Evolutionary conservation across 768 basidiomycete genomes (phyloP).

Genomic region (Mrakia blollopis): DNA sequence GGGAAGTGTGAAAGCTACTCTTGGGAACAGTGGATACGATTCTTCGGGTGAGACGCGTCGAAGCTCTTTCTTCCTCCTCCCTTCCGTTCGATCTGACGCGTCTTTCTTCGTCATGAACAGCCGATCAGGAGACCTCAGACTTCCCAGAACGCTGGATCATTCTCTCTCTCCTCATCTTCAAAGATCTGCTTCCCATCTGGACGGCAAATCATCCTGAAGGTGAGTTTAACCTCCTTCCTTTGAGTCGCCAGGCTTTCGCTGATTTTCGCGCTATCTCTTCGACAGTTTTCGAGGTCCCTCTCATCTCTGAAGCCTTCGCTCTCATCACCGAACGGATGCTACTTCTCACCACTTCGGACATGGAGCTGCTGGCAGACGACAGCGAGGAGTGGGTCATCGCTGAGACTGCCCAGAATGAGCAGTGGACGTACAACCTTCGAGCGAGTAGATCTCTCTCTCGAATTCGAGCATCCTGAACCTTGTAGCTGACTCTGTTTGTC

Average conservation of each 20-base stretch:
- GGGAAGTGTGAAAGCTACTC: background rate
- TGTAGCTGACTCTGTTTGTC: background rate
- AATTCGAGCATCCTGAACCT: background rate
- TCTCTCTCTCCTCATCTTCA: constrained; percentile 15
- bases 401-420: constrained; percentile 22
- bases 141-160: constrained; percentile 20
- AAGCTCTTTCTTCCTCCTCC: background rate
- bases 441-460: background rate
- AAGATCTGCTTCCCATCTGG: constrained; percentile 28
- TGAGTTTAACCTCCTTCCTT: background rate
- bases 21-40: background rate
- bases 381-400: constrained; percentile 30
- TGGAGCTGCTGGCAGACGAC: constrained; percentile 25
- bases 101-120: background rate
- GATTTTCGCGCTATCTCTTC: background rate
- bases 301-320: constrained; percentile 26
- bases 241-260: background rate
- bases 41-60: background rate
- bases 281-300: constrained; percentile 6
- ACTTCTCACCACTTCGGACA: constrained; percentile 6
- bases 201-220: constrained; percentile 1
- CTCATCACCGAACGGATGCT: constrained; percentile 18
- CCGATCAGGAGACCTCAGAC: constrained; percentile 5
- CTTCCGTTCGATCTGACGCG: too few relatives aligned
- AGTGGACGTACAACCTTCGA: constrained; percentile 32